Evolutionary conservation across 83 land plant genomes (phyloP), one percentile per base, ranked within the genome.

Genomic region (Thuja plicata): DNA sequence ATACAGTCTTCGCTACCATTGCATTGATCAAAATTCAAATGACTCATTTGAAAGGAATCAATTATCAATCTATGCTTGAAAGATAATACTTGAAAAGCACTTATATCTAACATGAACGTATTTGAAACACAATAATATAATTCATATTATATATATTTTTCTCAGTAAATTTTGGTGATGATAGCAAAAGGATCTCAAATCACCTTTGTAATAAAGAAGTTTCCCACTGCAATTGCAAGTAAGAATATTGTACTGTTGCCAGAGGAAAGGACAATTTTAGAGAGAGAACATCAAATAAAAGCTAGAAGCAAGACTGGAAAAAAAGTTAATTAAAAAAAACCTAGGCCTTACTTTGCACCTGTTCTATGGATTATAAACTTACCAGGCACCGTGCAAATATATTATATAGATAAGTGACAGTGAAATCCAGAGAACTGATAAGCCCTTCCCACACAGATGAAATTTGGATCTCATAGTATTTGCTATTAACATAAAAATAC

Each of bases 351-450:
- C 30, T 38, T 34, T 43, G 83, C 34, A 85, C 83, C 43, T 57
- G 24, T 54, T 79, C 16, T 60, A 77, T 10, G 8, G 13, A 80
- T 27, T 35, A 71, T 35, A 35, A 16, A 82, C 62, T 35, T 90
- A 96, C 98, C 98, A 95, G 81, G 93, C 94, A 80, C 95, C 98
- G 90, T 96, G 98, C 24, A 96, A 90, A 88, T 95, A 94, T 12
- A 77, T 73, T 54, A 95, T 40, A 88, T 95, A 96, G 90, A 45
- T 45, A 57, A 93, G 62, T 57, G 97, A 96, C 41, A 94, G 85
- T 13, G 92, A 82, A 54, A 95, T 90, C 97, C 97, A 96, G 27
- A 95, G 86, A 88, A 90, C 19, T 13, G 96, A 90, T 94, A 94
- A 93, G n/a, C 96, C 97, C 86, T 74, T 91, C 7, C 94, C 92